phyloP scores from a whole-genome alignment of 306 rosid genomes.

The Sicyos edulis region DNA sequence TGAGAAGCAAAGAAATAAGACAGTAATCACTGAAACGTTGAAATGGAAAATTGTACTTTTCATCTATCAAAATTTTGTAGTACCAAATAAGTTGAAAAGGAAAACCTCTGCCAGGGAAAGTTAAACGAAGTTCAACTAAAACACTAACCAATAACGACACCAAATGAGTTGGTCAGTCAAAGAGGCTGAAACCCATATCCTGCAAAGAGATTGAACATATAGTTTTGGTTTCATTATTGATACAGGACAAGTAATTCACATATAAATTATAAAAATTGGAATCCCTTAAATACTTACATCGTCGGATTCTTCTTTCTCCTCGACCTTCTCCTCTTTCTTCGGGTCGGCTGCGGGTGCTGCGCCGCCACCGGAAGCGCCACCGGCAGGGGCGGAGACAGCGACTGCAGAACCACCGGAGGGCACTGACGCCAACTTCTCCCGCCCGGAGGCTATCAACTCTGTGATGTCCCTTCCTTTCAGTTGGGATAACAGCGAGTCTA shows the following conservation, averaged over 20 bases:
- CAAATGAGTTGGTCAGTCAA: constrained; percentile 12
- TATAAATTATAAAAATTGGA: neutral
- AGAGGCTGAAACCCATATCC: constrained; percentile 27
- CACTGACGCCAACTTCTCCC: constrained; percentile 26
- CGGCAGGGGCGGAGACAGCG: constrained; percentile 9
- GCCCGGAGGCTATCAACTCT: constrained; percentile 24
- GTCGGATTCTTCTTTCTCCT: constrained; percentile 24
- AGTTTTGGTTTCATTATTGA: neutral
- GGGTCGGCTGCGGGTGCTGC: constrained; percentile 16
- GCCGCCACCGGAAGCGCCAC: neutral
- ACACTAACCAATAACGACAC: constrained; percentile 5
- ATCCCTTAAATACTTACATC: constrained; percentile 12
- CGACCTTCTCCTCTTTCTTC: constrained; percentile 27
- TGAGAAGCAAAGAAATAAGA: neutral
- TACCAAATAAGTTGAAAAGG: neutral
- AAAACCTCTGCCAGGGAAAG: neutral
- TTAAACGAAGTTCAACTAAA: constrained; percentile 4
- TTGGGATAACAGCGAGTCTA: neutral
- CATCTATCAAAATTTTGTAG: constrained; percentile 2
- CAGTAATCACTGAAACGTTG: neutral
- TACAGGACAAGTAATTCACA: neutral
- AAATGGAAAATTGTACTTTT: neutral
- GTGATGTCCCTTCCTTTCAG: constrained; percentile 24
- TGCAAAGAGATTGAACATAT: constrained; percentile 7
- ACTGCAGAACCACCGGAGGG: constrained; percentile 20